Conservation (phyloP, 306 rosid species). For the Sphenostylis stenocarpa region DNA sequence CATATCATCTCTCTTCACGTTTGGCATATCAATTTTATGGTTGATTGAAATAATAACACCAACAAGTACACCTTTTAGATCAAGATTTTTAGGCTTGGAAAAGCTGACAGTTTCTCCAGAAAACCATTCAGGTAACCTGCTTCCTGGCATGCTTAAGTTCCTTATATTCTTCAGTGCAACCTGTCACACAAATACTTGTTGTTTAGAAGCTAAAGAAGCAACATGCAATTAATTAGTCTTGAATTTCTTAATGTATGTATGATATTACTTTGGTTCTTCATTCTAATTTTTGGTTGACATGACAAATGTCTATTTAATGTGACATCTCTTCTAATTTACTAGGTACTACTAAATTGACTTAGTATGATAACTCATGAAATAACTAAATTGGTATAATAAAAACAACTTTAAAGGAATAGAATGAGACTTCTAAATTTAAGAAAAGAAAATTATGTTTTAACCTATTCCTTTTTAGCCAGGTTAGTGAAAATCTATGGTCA, state of each 20-base stretch:
- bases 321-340: too few relatives aligned
- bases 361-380: too few relatives aligned
- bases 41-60: conserved; percentile 53
- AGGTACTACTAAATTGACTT: too few relatives aligned
- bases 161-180: conserved; percentile 51
- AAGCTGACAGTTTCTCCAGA: conserved; percentile 42
- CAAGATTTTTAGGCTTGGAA: conserved; percentile 42
- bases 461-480: too few relatives aligned
- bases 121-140: conserved; percentile 61
- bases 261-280: background rate
- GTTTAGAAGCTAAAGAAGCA: background rate
- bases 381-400: too few relatives aligned
- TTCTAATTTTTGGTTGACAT: too few relatives aligned
- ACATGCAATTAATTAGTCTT: background rate
- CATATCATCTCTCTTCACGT: background rate
- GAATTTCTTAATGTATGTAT: background rate
- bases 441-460: too few relatives aligned
- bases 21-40: conserved; percentile 29
- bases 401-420: too few relatives aligned
- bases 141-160: conserved; percentile 66
- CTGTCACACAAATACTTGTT: conserved; percentile 37
- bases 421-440: too few relatives aligned
- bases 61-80: conserved; percentile 43
- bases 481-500: too few relatives aligned
- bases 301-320: too few relatives aligned